Base-by-base conservation (phyloP, 371 early-diverging fungal genomes). In the Basidiobolus meristosporus region DNA sequence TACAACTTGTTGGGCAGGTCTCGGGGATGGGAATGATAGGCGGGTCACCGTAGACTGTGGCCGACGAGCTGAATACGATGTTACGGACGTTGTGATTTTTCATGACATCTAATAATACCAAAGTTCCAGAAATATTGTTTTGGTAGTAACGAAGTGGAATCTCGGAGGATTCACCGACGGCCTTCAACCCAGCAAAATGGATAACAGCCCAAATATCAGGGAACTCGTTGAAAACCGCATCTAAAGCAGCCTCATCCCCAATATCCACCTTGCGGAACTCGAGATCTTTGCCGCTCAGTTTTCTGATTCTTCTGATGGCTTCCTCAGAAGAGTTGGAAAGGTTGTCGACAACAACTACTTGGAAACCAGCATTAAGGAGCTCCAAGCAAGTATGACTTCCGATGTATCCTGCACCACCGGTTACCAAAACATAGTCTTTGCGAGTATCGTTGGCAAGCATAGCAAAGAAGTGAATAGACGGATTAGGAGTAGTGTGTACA, bases 301-400 rank as follows among this genome's bases (percentile, higher is more conserved):
- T 83, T 63, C 28, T 69, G 66, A 36, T 71, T 63, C 34, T 83
- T 68, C 26, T 80, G 64, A 30, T 66, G 51, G 44, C 82, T 64
- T 58, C 80, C 71, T 45, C 57, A 54, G 48, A 46, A 47, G 86
- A 67, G 58, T 90, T 90, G 54, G 58, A 52, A 30, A 90, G 68
- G 48, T 85, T 83, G 53, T 90, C 90, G 28, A 87, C 62, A 32
- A 86, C 70, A 21, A 89, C 82, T 1, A 87, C 78, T 26, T 65
- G 52, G 41, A 64, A 62, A 41, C 75, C 73, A 28, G 58, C 58
- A 17, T 68, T 53, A 30, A 89, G 51, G 28, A 92, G 70, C 48
- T 87, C 83, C 41, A 88, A 64, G 18, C 82, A 82, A 3, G 89
- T 89, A 57, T 90, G 90, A 12, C 88, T 88, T 36, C 92, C 90